Percentiles rank a stretch among this genome's conserved stretches.
These are phyloP conservation scores for Funneliformis geosporum DNA, from an alignment of 192 early-diverging fungal species.

Conservation along the genomic window DNA sequence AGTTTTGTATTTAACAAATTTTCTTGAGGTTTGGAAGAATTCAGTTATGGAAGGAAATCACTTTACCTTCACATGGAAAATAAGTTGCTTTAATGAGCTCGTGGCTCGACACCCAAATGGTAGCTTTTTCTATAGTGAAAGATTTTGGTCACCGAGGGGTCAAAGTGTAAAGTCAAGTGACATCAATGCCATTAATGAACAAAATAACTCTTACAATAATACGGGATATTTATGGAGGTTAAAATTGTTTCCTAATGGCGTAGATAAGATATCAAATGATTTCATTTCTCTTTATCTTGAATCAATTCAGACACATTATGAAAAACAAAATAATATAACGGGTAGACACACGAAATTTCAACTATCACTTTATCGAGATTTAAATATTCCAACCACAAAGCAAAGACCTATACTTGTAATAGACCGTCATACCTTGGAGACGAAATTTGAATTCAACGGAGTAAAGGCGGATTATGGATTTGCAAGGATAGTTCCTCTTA, in stretches of 20 bases:
- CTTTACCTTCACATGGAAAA: conserved; percentile 20
- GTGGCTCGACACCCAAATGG: conserved; percentile 4
- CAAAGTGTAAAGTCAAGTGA: background rate
- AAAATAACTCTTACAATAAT: background rate
- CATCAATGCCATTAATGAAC: background rate
- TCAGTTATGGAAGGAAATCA: background rate
- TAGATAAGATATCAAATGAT: conserved; percentile 16
- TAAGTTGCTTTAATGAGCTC: conserved; percentile 5
- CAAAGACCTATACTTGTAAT: background rate
- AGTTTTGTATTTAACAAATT: background rate
- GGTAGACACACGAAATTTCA: background rate
- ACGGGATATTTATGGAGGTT: conserved; percentile 19
- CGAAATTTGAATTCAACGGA: conserved; percentile 18
- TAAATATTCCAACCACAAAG: background rate
- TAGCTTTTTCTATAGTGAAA: conserved; percentile 25
- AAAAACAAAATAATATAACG: conserved; percentile 3
- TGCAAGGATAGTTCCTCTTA: background rate
- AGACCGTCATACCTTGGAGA: background rate
- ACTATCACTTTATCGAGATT: background rate
- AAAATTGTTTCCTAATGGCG: conserved; percentile 27
- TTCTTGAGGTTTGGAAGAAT: background rate
- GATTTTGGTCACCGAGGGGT: conserved; percentile 27
- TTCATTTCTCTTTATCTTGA: conserved; percentile 15
- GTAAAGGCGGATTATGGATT: conserved; percentile 4
- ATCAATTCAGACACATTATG: conserved; percentile 16